These are phyloP conservation scores for Bipolaris oryzae DNA, from an alignment of 2,329 filamentous ascomycete genomes.

Conservation along the genomic window DNA sequence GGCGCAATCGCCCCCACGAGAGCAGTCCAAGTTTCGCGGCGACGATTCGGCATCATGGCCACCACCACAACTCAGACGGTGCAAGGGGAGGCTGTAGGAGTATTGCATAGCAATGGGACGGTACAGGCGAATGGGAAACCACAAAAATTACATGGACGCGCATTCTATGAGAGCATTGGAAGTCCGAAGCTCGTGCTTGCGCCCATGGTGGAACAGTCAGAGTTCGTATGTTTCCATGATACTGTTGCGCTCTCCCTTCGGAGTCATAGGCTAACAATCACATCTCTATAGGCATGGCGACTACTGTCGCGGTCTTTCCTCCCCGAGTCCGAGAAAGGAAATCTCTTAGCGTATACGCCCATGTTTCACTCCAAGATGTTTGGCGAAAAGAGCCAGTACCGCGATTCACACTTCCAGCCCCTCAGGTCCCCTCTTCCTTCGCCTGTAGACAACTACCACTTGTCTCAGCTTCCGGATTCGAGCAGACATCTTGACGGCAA, in stretches of 20 bases:
- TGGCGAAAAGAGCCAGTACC: slow-evolving; percentile 74
- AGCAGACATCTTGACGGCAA: slow-evolving; percentile 76
- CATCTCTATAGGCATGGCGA: slow-evolving; percentile 79
- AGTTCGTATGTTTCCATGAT: slow-evolving; percentile 73
- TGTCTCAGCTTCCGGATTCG: slow-evolving; percentile 35
- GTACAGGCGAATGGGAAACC: slow-evolving; percentile 18
- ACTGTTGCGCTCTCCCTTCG: not conserved
- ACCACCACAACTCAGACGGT: slow-evolving; percentile 16
- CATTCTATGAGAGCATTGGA: slow-evolving; percentile 94
- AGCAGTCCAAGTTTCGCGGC: slow-evolving; percentile 9
- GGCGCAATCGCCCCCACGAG: slow-evolving; percentile 28
- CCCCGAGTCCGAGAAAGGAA: slow-evolving; percentile 60
- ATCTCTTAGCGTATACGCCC: slow-evolving; percentile 84
- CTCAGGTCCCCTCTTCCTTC: slow-evolving; percentile 49
- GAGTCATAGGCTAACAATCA: slow-evolving; percentile 14
- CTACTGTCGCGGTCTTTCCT: slow-evolving; percentile 95
- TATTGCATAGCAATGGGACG: slow-evolving; percentile 15
- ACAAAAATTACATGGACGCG: slow-evolving; percentile 76
- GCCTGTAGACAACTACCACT: slow-evolving; percentile 43
- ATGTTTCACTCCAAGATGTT: slow-evolving; percentile 97
- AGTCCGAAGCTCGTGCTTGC: slow-evolving; percentile 89
- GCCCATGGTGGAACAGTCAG: slow-evolving; percentile 98
- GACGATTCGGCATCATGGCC: slow-evolving; percentile 25
- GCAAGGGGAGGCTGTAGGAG: slow-evolving; percentile 7
- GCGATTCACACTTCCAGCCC: slow-evolving; percentile 81